These are phyloP conservation scores for Comarum palustre DNA, from an alignment of 306 rosid species.

Conservation along the genomic window DNA sequence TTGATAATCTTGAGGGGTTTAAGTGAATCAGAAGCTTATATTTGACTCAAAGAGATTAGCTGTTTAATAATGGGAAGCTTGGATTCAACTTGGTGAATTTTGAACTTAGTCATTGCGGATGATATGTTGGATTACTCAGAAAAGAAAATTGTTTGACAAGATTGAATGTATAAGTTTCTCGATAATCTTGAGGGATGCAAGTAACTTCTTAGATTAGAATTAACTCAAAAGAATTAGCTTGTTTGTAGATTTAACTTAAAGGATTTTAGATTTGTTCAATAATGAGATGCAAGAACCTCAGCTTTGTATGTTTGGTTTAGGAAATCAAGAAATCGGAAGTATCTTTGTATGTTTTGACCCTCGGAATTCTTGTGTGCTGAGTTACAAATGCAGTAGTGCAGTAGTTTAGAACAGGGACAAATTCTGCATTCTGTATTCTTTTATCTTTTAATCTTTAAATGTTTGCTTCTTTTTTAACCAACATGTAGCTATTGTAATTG, in stretches of 20 bases:
- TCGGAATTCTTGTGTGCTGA: background rate
- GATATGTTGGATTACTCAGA: background rate
- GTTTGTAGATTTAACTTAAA: no score
- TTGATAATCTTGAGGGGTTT: background rate
- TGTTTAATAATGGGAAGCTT: background rate
- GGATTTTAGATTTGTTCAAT: background rate
- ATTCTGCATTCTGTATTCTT: background rate
- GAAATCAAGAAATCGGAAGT: background rate
- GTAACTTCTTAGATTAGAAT: background rate
- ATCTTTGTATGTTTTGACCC: background rate
- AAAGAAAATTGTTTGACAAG: background rate
- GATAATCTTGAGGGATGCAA: background rate
- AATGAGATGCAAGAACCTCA: background rate
- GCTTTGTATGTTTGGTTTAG: background rate
- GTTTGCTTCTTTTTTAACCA: background rate
- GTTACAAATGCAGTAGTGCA: background rate
- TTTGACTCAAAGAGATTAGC: background rate
- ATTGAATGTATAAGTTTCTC: background rate
- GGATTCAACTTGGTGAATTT: background rate
- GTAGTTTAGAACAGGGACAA: background rate
- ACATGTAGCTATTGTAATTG: background rate
- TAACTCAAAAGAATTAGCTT: background rate
- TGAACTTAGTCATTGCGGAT: constrained; percentile 3
- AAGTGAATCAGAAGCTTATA: background rate
- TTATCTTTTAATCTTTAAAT: background rate